Percentiles rank a stretch among this genome's conserved stretches.
Evolutionary conservation across 805 yeast genomes (phyloP).

Genomic region (Ogataea zsoltii): DNA sequence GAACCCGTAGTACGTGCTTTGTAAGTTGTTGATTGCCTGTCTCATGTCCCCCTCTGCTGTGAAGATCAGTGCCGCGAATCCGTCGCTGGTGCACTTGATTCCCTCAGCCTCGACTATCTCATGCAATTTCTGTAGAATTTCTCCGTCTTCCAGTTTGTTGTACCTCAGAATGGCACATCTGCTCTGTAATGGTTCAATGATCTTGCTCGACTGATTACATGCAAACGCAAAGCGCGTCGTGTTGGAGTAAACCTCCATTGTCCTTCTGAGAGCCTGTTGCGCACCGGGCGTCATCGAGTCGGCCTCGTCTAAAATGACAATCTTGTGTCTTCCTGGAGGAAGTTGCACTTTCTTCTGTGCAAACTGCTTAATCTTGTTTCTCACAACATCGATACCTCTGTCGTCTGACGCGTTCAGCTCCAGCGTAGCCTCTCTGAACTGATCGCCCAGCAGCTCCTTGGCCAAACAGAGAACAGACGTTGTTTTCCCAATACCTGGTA

Average conservation of each 20-base stretch:
- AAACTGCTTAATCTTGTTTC: constrained; percentile 91
- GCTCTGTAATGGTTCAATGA: constrained; percentile 94
- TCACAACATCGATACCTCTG: constrained; percentile 94
- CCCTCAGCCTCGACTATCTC: constrained; percentile 70
- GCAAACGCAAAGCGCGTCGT: constrained; percentile 98
- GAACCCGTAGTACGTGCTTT: constrained; percentile 92
- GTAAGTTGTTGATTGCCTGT: constrained; percentile 93
- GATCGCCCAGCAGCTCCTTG: constrained; percentile 71
- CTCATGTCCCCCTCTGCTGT: constrained; percentile 99
- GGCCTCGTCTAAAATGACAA: constrained; percentile 91
- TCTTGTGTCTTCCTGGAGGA: constrained; percentile 90
- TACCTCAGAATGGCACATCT: constrained; percentile 94
- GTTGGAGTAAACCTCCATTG: constrained; percentile 94
- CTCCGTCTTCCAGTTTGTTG: constrained; percentile 77
- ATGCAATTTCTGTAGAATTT: constrained; percentile 73
- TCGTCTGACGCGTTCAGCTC: constrained; percentile 97
- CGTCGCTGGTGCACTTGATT: constrained; percentile 82
- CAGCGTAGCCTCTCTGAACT: constrained; percentile 71
- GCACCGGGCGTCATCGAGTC: constrained; percentile 98
- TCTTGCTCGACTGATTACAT: constrained; percentile 90
- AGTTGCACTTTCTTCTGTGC: constrained; percentile 90
- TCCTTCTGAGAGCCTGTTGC: constrained; percentile 89
- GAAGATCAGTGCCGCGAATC: constrained; percentile 87
- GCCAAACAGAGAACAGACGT: constrained; percentile 93
- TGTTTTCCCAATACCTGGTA: constrained; percentile 97